Base-by-base conservation (phyloP, 495 filamentous ascomycete genomes). In the Lasiosphaeriaceae sp. region DNA sequence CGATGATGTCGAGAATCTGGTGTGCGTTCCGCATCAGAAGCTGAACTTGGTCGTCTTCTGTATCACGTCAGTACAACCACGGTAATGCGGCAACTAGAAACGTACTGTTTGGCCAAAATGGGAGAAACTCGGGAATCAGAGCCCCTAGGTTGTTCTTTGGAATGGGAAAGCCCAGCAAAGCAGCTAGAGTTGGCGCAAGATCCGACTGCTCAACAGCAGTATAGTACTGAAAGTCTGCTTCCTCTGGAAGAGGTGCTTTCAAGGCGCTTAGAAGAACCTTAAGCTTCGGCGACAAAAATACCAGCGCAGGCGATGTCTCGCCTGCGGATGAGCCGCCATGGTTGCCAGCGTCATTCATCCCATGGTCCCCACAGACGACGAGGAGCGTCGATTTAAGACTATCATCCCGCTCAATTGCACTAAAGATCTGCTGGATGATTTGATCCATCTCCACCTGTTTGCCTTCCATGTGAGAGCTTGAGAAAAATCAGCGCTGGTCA, bases 261-360 rank as follows among this genome's bases (percentile, higher is more conserved):
- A 80, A 75, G 23, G 70, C 73, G 2, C 65, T 61, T 23, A 74
- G 74, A 29, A 90, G 75, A 0, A 71, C 57, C 66, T 83, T 80
- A 29, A 99, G 77, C 61, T 89, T 92, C 5, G 95, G 92, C 11
- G 93, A 96, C 35, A 96, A 84, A 66, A 99, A 97, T 26, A 96
- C 79, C 41, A 99, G 72, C 14, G 94, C 94, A 0, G 94, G 86
- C 0, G 92, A 96, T 11, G 94, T 97, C 74, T 99, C 94, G 6
- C 95, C 91, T 17, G 88, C 81, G 2, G 89, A 87, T 19, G 95
- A 96, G 7, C 93, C 94, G 11, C 94, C 94, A 69, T 99, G 94
- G 65, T 97, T 97, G 3, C 94, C 94, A 37, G 91, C 94, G 62
- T 97, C 94, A 64, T 97, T 99, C 94, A 99, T 99, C 19, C 94